Conservation (phyloP, 805 yeast genomes). For the Candida nonsorbophila region DNA sequence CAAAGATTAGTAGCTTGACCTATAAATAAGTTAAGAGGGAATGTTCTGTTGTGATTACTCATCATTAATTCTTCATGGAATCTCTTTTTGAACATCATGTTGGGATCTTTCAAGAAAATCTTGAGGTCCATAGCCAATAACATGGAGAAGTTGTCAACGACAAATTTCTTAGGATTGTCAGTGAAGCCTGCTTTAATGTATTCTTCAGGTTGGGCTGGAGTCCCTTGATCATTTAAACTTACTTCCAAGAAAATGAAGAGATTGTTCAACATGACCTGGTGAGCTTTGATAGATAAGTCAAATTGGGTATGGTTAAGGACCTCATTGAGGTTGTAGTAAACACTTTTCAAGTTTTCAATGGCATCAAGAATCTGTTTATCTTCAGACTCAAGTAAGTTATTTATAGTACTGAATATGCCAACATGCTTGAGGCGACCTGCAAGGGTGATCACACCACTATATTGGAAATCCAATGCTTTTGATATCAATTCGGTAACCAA, state of each 20-base stretch:
- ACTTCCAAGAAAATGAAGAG: slow-evolving; percentile 34
- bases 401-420: slow-evolving; percentile 41
- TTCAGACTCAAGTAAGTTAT: slow-evolving; percentile 33
- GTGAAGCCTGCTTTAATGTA: slow-evolving; percentile 44
- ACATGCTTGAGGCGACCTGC: slow-evolving; percentile 44
- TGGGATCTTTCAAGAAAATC: slow-evolving; percentile 50
- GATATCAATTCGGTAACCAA: slow-evolving; percentile 41
- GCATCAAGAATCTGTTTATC: slow-evolving; percentile 27
- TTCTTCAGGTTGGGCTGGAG: slow-evolving; percentile 38
- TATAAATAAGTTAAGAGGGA: slow-evolving; percentile 44
- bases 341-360: slow-evolving; percentile 22
- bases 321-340: slow-evolving; percentile 31
- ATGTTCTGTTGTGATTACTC: slow-evolving; percentile 44
- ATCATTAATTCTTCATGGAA: slow-evolving; percentile 63
- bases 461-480: slow-evolving; percentile 36
- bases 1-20: slow-evolving; percentile 29
- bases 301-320: slow-evolving; percentile 28
- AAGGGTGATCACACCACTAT: slow-evolving; percentile 39
- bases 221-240: slow-evolving; percentile 37
- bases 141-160: slow-evolving; percentile 41
- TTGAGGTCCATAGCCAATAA: slow-evolving; percentile 51
- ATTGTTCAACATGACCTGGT: slow-evolving; percentile 35
- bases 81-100: slow-evolving; percentile 55
- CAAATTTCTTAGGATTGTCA: slow-evolving; percentile 36
- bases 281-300: slow-evolving; percentile 33